phyloP scores from a whole-genome alignment of 2,329 filamentous ascomycete species.

The Fusarium aywerte region DNA sequence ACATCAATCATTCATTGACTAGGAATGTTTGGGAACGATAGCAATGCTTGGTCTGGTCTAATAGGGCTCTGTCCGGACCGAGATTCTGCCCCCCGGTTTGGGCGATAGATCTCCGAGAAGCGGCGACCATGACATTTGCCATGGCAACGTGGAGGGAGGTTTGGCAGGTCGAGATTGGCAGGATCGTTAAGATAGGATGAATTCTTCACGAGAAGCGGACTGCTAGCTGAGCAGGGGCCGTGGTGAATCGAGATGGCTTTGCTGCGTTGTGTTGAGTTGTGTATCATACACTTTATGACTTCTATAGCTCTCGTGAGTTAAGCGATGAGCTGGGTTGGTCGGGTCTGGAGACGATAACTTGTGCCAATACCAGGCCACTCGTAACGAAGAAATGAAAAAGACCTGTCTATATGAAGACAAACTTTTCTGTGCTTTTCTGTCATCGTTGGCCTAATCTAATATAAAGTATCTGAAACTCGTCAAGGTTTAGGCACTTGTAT shows the following conservation, averaged over 20 bases:
- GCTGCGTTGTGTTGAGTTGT: slow-evolving; percentile 19
- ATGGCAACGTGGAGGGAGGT: slow-evolving; percentile 4
- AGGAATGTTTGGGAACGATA: slow-evolving; percentile 3
- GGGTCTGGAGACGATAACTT: slow-evolving; percentile 15
- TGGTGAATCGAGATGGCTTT: slow-evolving; percentile 7
- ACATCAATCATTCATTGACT: neutral
- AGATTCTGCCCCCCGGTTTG: slow-evolving; percentile 31
- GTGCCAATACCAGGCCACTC: slow-evolving; percentile 16
- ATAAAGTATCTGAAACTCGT: too few relatives aligned
- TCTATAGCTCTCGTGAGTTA: slow-evolving; percentile 15
- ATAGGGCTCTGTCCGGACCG: slow-evolving; percentile 35
- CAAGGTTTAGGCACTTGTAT: too few relatives aligned
- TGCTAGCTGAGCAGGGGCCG: slow-evolving; percentile 26
- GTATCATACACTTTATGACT: slow-evolving; percentile 43
- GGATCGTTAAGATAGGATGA: slow-evolving; percentile 22
- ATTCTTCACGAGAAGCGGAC: slow-evolving; percentile 1
- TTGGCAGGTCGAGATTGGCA: slow-evolving; percentile 41
- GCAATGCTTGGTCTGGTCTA: slow-evolving; percentile 36
- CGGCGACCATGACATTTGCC: slow-evolving; percentile 25
- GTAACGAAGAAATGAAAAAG: slow-evolving; percentile 37
- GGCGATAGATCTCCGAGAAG: slow-evolving; percentile 41
- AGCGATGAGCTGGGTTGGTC: slow-evolving; percentile 13
- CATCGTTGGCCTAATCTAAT: neutral
- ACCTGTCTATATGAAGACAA: slow-evolving; percentile 14
- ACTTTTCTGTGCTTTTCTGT: slow-evolving; percentile 13